A percentile compares a stretch with the other conserved stretches of the same genome.
phyloP scores from a whole-genome alignment of 805 yeast species.

The Kockiozyma suomiensis region DNA sequence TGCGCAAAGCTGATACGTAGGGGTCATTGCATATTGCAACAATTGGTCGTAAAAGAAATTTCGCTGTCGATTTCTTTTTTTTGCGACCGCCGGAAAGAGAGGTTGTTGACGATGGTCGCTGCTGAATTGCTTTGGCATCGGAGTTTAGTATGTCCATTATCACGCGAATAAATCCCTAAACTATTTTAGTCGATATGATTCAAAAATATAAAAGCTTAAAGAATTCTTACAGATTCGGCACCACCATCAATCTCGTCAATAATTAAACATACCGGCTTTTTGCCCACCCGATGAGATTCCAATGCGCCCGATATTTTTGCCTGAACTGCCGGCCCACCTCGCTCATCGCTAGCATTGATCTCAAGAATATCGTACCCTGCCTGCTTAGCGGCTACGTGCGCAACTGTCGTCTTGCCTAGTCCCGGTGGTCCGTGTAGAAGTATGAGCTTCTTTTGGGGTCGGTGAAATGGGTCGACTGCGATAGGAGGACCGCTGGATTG shows the following conservation, averaged over 20 bases:
- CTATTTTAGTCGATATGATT: background rate
- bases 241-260: constrained; percentile 91
- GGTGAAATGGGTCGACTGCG: constrained; percentile 53
- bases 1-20: constrained; percentile 73
- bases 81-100: constrained; percentile 27
- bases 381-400: constrained; percentile 80
- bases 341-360: constrained; percentile 81
- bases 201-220: background rate
- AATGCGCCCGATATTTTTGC: constrained; percentile 64
- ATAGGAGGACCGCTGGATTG: background rate
- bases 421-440: constrained; percentile 93
- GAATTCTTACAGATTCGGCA: constrained; percentile 48
- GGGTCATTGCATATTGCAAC: constrained; percentile 91
- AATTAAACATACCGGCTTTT: constrained; percentile 78
- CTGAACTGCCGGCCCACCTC: constrained; percentile 59
- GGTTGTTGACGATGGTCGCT: constrained; percentile 28
- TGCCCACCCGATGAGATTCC: constrained; percentile 59
- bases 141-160: constrained; percentile 59
- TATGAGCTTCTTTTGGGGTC: constrained; percentile 66
- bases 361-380: constrained; percentile 81
- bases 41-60: constrained; percentile 73
- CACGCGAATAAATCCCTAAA: constrained; percentile 52
- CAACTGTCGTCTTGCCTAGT: constrained; percentile 85
- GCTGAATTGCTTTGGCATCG: constrained; percentile 58
- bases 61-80: constrained; percentile 44